These are phyloP conservation scores for Penicillium concentricum DNA, from an alignment of 2,329 filamentous ascomycete genomes.

Conservation along the genomic window DNA sequence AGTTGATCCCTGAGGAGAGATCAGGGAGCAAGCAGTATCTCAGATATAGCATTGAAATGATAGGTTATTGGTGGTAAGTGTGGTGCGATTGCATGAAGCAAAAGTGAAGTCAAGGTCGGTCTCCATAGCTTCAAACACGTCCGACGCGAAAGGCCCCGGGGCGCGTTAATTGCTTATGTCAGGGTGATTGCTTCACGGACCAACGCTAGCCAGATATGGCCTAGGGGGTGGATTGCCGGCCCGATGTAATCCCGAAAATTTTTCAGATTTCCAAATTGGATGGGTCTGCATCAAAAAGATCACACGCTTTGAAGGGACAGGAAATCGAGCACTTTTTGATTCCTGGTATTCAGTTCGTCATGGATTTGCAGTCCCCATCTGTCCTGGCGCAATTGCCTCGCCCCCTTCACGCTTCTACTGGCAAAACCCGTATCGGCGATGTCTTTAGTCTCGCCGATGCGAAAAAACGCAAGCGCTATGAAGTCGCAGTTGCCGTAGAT, in stretches of 20 bases:
- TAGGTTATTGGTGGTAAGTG: not conserved
- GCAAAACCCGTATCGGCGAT: constrained; percentile 43
- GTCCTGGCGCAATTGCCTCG: constrained; percentile 48
- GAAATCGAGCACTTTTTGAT: constrained; percentile 6
- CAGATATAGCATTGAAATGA: constrained; percentile 4
- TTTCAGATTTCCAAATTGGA: constrained; percentile 33
- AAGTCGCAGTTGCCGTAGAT: constrained; percentile 59
- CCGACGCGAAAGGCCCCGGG: constrained; percentile 21
- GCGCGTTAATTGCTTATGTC: constrained; percentile 25
- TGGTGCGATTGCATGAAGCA: not conserved
- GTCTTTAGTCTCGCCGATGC: constrained; percentile 56
- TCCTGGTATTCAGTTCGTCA: constrained; percentile 20
- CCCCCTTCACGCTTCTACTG: constrained; percentile 41
- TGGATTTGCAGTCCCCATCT: constrained; percentile 47
- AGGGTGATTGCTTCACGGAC: constrained; percentile 8
- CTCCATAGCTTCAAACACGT: constrained; percentile 16
- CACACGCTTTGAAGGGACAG: constrained; percentile 18
- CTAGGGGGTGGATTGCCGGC: constrained; percentile 22
- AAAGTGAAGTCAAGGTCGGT: not conserved
- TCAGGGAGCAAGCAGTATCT: not conserved
- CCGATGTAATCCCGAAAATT: constrained; percentile 37
- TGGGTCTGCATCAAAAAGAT: constrained; percentile 17
- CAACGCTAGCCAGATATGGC: constrained; percentile 6
- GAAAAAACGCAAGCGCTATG: constrained; percentile 62
- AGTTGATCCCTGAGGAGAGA: constrained; percentile 22